A percentile compares a stretch with the other conserved stretches of the same genome.
Evolutionary conservation across 2,329 filamentous ascomycete genomes (phyloP).

Genomic region (Pseudogymnoascus sp.): DNA sequence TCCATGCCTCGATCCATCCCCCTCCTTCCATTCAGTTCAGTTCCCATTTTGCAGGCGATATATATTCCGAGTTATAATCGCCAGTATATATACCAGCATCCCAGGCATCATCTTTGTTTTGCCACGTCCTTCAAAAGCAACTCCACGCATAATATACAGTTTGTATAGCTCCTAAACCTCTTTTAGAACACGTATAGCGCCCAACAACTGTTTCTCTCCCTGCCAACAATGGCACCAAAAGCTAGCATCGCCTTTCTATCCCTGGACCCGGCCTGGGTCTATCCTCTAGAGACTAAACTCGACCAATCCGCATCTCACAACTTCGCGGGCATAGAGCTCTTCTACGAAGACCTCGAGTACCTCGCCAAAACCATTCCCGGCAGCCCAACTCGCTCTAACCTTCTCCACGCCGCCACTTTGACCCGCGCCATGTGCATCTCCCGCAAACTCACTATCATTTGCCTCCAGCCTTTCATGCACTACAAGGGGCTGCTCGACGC

Average conservation of each 20-base stretch:
- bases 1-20: neutral
- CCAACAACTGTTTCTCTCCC: too few species aligned
- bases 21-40: neutral
- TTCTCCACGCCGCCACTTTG: slow-evolving; percentile 46
- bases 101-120: neutral
- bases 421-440: slow-evolving; percentile 49
- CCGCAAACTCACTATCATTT: slow-evolving; percentile 48
- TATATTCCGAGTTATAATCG: neutral
- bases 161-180: neutral
- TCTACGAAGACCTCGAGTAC: slow-evolving; percentile 65
- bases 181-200: neutral
- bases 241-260: slow-evolving; percentile 7
- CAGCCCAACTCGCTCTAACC: slow-evolving; percentile 31
- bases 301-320: slow-evolving; percentile 56
- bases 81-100: neutral
- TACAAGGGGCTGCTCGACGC: slow-evolving; percentile 58
- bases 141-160: neutral
- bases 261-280: slow-evolving; percentile 61
- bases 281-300: slow-evolving; percentile 58
- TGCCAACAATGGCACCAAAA: neutral
- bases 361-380: slow-evolving; percentile 35
- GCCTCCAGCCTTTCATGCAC: slow-evolving; percentile 67
- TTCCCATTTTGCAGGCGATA: neutral
- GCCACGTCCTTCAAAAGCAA: neutral
- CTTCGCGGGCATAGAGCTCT: slow-evolving; percentile 64